These are phyloP conservation scores for Metschnikowia rubicola DNA, from an alignment of 805 yeast genomes.

Conservation along the genomic window DNA sequence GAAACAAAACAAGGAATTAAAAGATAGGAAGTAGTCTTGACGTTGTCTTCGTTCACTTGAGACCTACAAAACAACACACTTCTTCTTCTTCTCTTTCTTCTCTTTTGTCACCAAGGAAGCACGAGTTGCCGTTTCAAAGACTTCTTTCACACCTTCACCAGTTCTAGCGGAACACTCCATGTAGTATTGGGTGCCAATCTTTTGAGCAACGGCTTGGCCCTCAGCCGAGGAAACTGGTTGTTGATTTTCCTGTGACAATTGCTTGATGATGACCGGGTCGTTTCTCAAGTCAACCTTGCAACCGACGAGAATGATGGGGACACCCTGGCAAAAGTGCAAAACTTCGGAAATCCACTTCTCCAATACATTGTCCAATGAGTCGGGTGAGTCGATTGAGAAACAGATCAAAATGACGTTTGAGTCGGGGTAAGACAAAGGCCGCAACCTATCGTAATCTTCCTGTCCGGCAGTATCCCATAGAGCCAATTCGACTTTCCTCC, in stretches of 20 bases:
- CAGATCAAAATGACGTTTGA: constrained; percentile 37
- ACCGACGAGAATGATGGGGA: constrained; percentile 35
- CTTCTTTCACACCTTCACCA: constrained; percentile 30
- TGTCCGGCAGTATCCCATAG: constrained; percentile 42
- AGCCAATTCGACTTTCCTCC: constrained; percentile 49
- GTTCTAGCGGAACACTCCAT: constrained; percentile 37
- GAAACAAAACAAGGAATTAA: constrained; percentile 15
- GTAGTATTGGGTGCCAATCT: constrained; percentile 30
- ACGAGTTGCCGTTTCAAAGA: constrained; percentile 29
- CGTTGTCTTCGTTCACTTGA: constrained; percentile 1
- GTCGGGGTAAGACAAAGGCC: constrained; percentile 42
- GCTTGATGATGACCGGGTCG: constrained; percentile 26
- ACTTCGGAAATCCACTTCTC: constrained; percentile 45
- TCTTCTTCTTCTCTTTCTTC: constrained; percentile 28
- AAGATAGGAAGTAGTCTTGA: constrained; percentile 4
- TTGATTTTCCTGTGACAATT: constrained; percentile 22
- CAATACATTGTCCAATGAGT: constrained; percentile 31
- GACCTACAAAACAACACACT: constrained; percentile 28
- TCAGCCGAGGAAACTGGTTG: constrained; percentile 24
- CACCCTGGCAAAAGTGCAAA: constrained; percentile 35
- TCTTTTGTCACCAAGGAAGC: constrained; percentile 30
- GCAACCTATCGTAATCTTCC: constrained; percentile 33
- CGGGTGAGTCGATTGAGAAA: constrained; percentile 32
- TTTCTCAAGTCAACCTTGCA: constrained; percentile 35
- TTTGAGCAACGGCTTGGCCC: constrained; percentile 28